These are phyloP conservation scores for Orbilia brochopaga DNA, from an alignment of 2,329 filamentous ascomycete genomes.

Conservation along the genomic window DNA sequence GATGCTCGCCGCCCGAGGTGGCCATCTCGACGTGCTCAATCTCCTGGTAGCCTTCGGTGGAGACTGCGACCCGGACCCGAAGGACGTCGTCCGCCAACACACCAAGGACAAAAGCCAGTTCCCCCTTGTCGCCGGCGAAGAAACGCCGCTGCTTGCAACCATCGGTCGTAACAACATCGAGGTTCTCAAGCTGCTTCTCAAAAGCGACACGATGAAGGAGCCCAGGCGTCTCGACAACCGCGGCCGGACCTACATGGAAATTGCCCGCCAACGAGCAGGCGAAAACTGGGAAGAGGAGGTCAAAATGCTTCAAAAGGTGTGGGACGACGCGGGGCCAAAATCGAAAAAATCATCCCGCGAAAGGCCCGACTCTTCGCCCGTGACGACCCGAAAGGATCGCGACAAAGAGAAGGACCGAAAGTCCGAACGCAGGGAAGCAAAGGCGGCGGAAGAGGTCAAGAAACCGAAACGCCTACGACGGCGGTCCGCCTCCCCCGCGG, in stretches of 20 bases:
- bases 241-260: slow-evolving; percentile 83
- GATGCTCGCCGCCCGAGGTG: slow-evolving; percentile 88
- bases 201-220: slow-evolving; percentile 70
- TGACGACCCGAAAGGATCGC: slow-evolving; percentile 35
- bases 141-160: slow-evolving; percentile 90
- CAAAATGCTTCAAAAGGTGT: slow-evolving; percentile 76
- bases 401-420: slow-evolving; percentile 39
- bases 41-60: slow-evolving; percentile 74
- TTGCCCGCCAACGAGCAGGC: slow-evolving; percentile 80
- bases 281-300: slow-evolving; percentile 90
- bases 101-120: slow-evolving; percentile 52
- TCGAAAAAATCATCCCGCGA: slow-evolving; percentile 29
- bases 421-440: slow-evolving; percentile 22
- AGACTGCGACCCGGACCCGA: slow-evolving; percentile 65
- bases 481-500: slow-evolving; percentile 32
- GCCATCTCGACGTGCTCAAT: slow-evolving; percentile 85
- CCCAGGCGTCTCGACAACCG: slow-evolving; percentile 75
- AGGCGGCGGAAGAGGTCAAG: slow-evolving; percentile 35
- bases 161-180: slow-evolving; percentile 87
- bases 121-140: slow-evolving; percentile 67
- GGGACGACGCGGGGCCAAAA: slow-evolving; percentile 62
- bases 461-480: slow-evolving; percentile 45
- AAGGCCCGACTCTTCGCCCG: slow-evolving; percentile 35
- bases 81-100: slow-evolving; percentile 49
- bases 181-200: slow-evolving; percentile 79